Evolutionary conservation across 1,284 basidiomycete species (phyloP), one percentile per base, ranked within the genome.

Genomic region (Phlebopus sp.): DNA sequence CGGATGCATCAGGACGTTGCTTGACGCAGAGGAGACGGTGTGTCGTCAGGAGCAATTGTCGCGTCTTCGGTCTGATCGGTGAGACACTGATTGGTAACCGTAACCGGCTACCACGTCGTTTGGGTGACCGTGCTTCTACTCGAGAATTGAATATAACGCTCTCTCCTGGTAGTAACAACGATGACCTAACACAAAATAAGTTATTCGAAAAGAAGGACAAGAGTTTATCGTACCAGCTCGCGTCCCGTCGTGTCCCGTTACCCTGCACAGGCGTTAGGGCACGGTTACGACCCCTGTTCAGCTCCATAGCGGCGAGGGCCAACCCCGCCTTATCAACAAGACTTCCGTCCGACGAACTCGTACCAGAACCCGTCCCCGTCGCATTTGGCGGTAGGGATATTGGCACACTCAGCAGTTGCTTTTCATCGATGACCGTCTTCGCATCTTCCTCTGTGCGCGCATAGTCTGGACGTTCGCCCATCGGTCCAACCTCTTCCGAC

Each of bases 81-180:
- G 75, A 71, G 1, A 78, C 77, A 11, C 74, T 71, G 9, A 82
- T 72, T 2, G 81, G 77, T 9, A 83, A 63, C 37, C 72, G 63
- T n/a, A 85, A 62, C 35, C 72, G 73, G 55, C 79, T 82, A 6
- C 81, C 80, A n/a, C 82, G 77, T 5, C 81, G 76, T 43, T 76
- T 75, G 19, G 78, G 68, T 30, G 75, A 73, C 23, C 75, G 74
- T 11, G 74, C 73, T 55, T 83, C 81, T 4, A 85, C 79, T 3
- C 64, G 65, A 0, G 79, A 74, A 44, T 72, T 72, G 56, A 76
- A 81, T 0, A 82, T 36, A 32, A 84, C 63, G 1, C 46, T 55
- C 56, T 85, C 82, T 4, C 69, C 75, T 7, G 68, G 64, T 15
- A 65, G 54, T 18, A 84, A 65, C 10, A 74, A 52, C 5, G 70